Conservation (phyloP, 441 rosid species). For the Daphne laureola region DNA sequence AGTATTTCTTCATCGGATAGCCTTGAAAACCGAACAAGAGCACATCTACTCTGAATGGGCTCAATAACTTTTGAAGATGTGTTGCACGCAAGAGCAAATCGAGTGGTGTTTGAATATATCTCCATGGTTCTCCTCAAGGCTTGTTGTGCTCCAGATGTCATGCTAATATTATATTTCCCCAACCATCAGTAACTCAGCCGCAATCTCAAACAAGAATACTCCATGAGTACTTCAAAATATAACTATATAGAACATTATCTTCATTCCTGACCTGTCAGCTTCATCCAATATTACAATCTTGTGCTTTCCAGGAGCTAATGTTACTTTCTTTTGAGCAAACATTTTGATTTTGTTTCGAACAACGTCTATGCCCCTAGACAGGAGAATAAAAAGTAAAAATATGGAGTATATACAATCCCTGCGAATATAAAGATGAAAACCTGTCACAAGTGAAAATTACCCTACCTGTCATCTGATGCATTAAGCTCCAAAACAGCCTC, state of each 20-base stretch:
- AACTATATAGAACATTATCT: not conserved
- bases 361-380: conserved; percentile 78
- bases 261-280: conserved; percentile 76
- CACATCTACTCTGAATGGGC: conserved; percentile 98
- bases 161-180: conserved; percentile 31
- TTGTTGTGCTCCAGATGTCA: conserved; percentile 98
- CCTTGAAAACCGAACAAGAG: conserved; percentile 86
- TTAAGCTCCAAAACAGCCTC: conserved; percentile 92
- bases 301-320: conserved; percentile 80
- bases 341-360: conserved; percentile 95
- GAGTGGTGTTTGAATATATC: conserved; percentile 83
- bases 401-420: not conserved
- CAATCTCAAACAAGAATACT: not conserved
- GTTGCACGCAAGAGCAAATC: conserved; percentile 95
- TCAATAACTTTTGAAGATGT: conserved; percentile 80
- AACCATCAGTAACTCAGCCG: conserved; percentile 1
- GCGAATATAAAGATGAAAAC: conserved; percentile 3
- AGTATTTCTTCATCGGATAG: conserved; percentile 87
- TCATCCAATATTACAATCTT: conserved; percentile 86
- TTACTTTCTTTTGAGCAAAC: conserved; percentile 97
- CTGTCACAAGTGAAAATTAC: not conserved
- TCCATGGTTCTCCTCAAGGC: conserved; percentile 96
- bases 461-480: conserved; percentile 93
- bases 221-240: conserved; percentile 1
- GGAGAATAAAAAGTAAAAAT: conserved; percentile 1